Evolutionary conservation across 306 rosid species (phyloP), one percentile per base, ranked within the genome.

Genomic region (Dryas drummondii): DNA sequence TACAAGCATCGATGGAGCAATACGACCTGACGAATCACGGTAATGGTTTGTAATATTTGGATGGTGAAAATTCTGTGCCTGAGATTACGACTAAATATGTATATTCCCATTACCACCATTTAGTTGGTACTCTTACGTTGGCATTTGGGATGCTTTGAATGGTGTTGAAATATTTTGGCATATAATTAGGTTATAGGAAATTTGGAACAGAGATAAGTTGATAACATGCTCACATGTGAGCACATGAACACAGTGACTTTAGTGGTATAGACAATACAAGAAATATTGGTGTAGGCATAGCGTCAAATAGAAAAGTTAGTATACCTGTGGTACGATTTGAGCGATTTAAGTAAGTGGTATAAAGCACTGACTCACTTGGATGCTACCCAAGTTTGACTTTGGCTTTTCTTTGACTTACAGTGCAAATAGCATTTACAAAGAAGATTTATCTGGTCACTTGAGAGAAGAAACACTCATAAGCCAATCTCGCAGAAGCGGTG

Each of bases 21-120:
- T 62, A 70, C 80, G 82, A 85, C 81, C 79, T 5, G 91, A 85
- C 67, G 83, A 75, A 82, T 79, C 90, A 40, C 56, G 96, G 99
- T 96, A 94, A 76, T 83, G 73, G 49, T 73, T 73, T 81, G n/a
- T 48, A n/a, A 48, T 41, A 13, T n/a, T 5, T 32, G 50, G 0
- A 6, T 54, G 11, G 1, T 32, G 73, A 69, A 48, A 47, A 8
- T 69, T 58, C 37, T 37, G 5, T 32, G 47, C 60, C 8, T 32
- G 48, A 32, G 55, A 17, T 69, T 9, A 51, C 37, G 55, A 40
- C 15, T 32, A 69, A 15, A 58, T 54, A 54, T 9, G 37, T 32
- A 32, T 32, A 32, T 32, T 32, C 37, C 37, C 37, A 32, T 32
- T 58, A 58, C 4, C 14, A 15, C 11, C 42, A 22, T 26, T 70